Percentiles rank a stretch among this genome's conserved stretches.
These are phyloP conservation scores for Pholiota adiposa DNA, from an alignment of 1,284 basidiomycete genomes.

Conservation along the genomic window DNA sequence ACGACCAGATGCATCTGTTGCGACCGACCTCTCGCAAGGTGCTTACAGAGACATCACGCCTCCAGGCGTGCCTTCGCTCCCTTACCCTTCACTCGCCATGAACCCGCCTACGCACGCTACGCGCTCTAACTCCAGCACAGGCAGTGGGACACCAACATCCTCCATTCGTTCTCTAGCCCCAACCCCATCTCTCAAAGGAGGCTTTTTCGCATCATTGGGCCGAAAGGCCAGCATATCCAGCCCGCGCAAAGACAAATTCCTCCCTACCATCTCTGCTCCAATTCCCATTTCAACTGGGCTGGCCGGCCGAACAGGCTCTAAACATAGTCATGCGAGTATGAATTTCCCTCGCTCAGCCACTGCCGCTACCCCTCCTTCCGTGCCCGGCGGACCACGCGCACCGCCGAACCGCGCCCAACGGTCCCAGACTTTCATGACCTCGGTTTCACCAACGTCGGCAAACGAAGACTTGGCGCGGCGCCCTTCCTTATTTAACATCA, in stretches of 20 bases:
- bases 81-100: conserved; percentile 63
- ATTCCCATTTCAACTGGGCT: conserved; percentile 20
- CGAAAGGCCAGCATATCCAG: conserved; percentile 62
- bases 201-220: conserved; percentile 78
- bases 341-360: conserved; percentile 34
- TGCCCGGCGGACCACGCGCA: conserved; percentile 79
- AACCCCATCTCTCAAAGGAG: conserved; percentile 43
- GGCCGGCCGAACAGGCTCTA: conserved; percentile 12
- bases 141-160: conserved; percentile 37
- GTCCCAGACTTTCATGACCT: conserved; percentile 65
- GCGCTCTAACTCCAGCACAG: conserved; percentile 36
- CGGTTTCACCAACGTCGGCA: conserved; percentile 43
- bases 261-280: conserved; percentile 33
- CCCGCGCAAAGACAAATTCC: conserved; percentile 32
- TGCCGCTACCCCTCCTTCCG: conserved; percentile 48
- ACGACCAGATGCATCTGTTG: conserved; percentile 73
- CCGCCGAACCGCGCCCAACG: conserved; percentile 64
- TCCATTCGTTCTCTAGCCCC: conserved; percentile 43
- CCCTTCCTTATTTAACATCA: conserved; percentile 52
- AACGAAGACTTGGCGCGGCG: conserved; percentile 48
- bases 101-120: conserved; percentile 30
- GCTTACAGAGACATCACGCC: conserved; percentile 47
- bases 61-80: conserved; percentile 63
- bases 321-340: conserved; percentile 18
- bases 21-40: conserved; percentile 68